These are phyloP conservation scores for Candida cerambycidarum DNA, from an alignment of 805 yeast genomes.

Conservation along the genomic window DNA sequence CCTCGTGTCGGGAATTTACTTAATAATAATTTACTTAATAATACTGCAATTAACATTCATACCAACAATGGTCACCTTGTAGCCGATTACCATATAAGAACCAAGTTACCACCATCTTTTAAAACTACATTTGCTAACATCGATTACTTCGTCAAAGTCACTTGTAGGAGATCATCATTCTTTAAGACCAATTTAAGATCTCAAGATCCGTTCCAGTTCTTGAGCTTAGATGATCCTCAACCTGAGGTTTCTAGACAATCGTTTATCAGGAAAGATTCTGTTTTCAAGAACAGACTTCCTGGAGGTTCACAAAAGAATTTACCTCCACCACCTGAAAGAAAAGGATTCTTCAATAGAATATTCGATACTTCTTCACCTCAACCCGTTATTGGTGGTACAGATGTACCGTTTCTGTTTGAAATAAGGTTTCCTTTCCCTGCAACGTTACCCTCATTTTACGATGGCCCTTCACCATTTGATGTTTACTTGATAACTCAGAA, in stretches of 20 bases:
- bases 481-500: slow-evolving; percentile 34
- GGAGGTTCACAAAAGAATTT: slow-evolving; percentile 31
- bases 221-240: slow-evolving; percentile 45
- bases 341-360: slow-evolving; percentile 29
- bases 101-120: slow-evolving; percentile 37
- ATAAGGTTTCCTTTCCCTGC: slow-evolving; percentile 49
- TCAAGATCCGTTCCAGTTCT: slow-evolving; percentile 50
- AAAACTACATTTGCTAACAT: slow-evolving; percentile 37
- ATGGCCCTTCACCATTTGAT: slow-evolving; percentile 18
- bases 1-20: slow-evolving; percentile 5
- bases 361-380: slow-evolving; percentile 19
- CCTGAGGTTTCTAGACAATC: slow-evolving; percentile 34
- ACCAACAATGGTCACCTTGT: slow-evolving; percentile 4
- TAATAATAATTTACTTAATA: not conserved
- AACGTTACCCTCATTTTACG: slow-evolving; percentile 31
- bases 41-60: not conserved
- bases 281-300: slow-evolving; percentile 41
- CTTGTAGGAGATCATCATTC: slow-evolving; percentile 53
- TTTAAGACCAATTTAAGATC: slow-evolving; percentile 48
- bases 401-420: slow-evolving; percentile 47
- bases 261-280: slow-evolving; percentile 45
- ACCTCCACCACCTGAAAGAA: slow-evolving; percentile 20
- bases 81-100: slow-evolving; percentile 24
- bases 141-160: slow-evolving; percentile 58
- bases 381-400: slow-evolving; percentile 28